Base-by-base conservation (phyloP, 345 rosid genomes). In the Lepidium africanum region DNA sequence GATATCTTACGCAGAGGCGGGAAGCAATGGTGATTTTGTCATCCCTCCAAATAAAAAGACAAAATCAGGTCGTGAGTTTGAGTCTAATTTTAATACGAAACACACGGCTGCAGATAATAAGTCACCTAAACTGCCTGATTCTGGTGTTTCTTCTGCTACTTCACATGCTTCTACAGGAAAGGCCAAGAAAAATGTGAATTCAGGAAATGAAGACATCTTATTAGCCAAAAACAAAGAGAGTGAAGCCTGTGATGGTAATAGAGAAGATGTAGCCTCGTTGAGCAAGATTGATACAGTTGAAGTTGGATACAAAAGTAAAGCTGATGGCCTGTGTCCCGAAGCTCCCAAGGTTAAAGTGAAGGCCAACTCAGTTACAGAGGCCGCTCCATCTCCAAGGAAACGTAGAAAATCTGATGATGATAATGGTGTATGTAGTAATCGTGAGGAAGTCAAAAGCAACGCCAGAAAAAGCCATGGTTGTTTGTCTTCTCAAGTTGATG, bases 271-370 rank as follows among this genome's bases (percentile, higher is more conserved):
- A 53, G 41, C 50, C 41, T 23, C 27, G 35, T 65, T 27, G 9
- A 66, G 67, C 41, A 66, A 51, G 67, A 33, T 42, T 30, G 73
- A 47, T 52, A 51, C 48, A n/a, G 72, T 47, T 70, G 69, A 53
- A 21, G 2, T 1, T 21, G 23, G 23, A 43, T 50, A 58, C 51
- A 71, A 70, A 65, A 23, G 25, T 55, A 59, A 76, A n/a, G n/a
- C n/a, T 36, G 58, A 17, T 39, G 72, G 51, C 88, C 91, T 69
- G n/a, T n/a, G n/a, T n/a, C n/a, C n/a, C n/a, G n/a, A n/a, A n/a
- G 90, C 86, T 59, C 74, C 90, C 30, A 84, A 90, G 52, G 84
- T 88, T 66, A 75, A 21, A 67, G 81, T 82, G 80, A 64, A 77
- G 19, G 19, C 16, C 51, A 32, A 36, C 39, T 32, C 71, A 30